Conservation (phyloP, 2,329 filamentous ascomycete genomes). For the Paecilomyces formosus region DNA sequence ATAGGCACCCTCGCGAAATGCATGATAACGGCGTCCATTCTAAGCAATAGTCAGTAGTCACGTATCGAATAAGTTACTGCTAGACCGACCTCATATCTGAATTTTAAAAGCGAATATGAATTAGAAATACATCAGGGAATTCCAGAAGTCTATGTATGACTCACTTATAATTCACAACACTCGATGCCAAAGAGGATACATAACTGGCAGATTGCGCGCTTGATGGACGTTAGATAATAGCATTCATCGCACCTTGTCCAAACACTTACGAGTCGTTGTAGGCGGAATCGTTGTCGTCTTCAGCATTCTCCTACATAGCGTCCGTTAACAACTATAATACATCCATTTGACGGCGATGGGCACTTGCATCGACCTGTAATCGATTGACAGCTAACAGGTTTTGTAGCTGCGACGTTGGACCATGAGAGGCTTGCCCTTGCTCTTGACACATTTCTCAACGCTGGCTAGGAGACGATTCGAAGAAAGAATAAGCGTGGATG, state of each 20-base stretch:
- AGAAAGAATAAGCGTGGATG: neutral
- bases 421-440: neutral
- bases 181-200: neutral
- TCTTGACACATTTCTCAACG: neutral
- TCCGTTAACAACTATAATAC: neutral
- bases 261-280: neutral
- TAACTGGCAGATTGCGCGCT: neutral
- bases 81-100: neutral
- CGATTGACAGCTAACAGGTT: neutral
- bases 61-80: neutral
- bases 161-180: neutral
- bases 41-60: conserved; percentile 1
- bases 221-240: neutral
- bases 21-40: conserved; percentile 17
- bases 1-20: conserved; percentile 15
- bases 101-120: neutral
- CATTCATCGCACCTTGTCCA: neutral
- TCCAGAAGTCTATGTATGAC: neutral
- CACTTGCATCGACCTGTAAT: neutral
- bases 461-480: neutral
- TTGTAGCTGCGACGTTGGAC: neutral
- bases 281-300: neutral
- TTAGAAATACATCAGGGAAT: neutral
- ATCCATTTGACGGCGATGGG: neutral
- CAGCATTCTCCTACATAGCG: neutral